Evolutionary conservation across 2,329 filamentous ascomycete species (phyloP).

Genomic region (Pseudogymnoascus sp.): DNA sequence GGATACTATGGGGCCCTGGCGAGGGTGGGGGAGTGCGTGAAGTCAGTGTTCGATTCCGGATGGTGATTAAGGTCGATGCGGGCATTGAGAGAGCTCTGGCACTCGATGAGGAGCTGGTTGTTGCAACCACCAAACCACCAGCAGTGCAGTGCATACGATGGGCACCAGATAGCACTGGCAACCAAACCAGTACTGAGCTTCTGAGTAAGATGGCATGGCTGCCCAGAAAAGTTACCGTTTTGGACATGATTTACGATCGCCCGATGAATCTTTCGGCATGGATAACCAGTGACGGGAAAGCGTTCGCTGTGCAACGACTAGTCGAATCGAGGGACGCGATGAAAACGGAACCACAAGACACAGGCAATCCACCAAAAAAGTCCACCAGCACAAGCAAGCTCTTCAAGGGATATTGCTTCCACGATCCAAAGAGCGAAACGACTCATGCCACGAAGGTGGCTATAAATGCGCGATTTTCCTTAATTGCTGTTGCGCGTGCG

Average conservation of each 20-base stretch:
- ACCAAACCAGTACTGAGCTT: conserved; percentile 84
- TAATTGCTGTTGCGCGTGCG: conserved; percentile 77
- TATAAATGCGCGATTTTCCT: conserved; percentile 90
- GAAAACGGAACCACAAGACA: conserved; percentile 26
- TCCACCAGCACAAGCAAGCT: conserved; percentile 45
- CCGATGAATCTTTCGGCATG: conserved; percentile 95
- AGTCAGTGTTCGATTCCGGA: conserved; percentile 83
- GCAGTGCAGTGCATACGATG: conserved; percentile 96
- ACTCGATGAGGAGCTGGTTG: conserved; percentile 83
- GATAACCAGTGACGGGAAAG: conserved; percentile 80
- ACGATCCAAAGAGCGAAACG: conserved; percentile 53
- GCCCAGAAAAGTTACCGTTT: conserved; percentile 64
- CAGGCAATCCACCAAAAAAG: conserved; percentile 34
- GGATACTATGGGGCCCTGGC: conserved; percentile 64
- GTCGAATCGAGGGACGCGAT: conserved; percentile 36
- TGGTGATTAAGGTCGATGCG: conserved; percentile 97
- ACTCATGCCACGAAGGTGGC: conserved; percentile 63
- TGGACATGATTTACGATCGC: conserved; percentile 85
- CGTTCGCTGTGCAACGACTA: conserved; percentile 78
- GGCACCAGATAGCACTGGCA: conserved; percentile 73
- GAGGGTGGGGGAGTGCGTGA: conserved; percentile 78
- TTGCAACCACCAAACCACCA: conserved; percentile 82
- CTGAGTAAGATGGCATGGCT: conserved; percentile 82
- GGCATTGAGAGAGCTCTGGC: conserved; percentile 83
- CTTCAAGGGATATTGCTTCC: conserved; percentile 89